Evolutionary conservation across 2,329 filamentous ascomycete species (phyloP), one percentile per base, ranked within the genome.

Genomic region (Nemania serpens): DNA sequence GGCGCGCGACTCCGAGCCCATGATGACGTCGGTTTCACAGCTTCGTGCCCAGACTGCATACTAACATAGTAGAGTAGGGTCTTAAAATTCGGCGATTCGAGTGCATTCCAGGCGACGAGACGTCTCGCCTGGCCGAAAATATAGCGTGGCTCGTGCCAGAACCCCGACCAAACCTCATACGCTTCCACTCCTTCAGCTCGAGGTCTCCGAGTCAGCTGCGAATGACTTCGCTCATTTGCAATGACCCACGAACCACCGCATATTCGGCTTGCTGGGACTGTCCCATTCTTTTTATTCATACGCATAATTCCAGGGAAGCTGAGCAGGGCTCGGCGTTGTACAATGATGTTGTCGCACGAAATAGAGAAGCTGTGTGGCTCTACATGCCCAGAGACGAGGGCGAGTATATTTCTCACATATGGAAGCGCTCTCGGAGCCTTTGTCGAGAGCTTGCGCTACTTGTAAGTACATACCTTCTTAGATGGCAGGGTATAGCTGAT

Each of bases 391-490:
- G 2, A 39, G 33, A 47, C 20, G 7, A 47, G 5, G 10, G 20
- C 18, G 43, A 55, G 47, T 55, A 39, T 39, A 47, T 55, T 11
- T 47, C 33, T 29, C 13, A 55, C 17, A 55, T 55, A 13, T 55
- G 20, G 33, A 55, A 46, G 33, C 33, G 29, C 13, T 47, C 3
- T 39, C 11, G 20, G n/a, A 17, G 15, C n/a, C n/a, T 45, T 7
- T 1, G 9, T 5, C 29, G 15, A 45, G 15, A 54, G 22, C 39
- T 45, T 36, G 34, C 42, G 10, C 9, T 55, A n/a, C 18, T 55
- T 17, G 42, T 55, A 22, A 55, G 42, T 47, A 20, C 29, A 18
- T 15, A 9, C n/a, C 33, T 17, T 13, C 3, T 18, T 22, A 25
- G 6, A 20, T 37, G 10, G 3, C 11, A 37, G 3, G 9, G 12